Evolutionary conservation across 768 basidiomycete genomes (phyloP), one percentile per base, ranked within the genome.

Genomic region (Psilocybe azurescens): DNA sequence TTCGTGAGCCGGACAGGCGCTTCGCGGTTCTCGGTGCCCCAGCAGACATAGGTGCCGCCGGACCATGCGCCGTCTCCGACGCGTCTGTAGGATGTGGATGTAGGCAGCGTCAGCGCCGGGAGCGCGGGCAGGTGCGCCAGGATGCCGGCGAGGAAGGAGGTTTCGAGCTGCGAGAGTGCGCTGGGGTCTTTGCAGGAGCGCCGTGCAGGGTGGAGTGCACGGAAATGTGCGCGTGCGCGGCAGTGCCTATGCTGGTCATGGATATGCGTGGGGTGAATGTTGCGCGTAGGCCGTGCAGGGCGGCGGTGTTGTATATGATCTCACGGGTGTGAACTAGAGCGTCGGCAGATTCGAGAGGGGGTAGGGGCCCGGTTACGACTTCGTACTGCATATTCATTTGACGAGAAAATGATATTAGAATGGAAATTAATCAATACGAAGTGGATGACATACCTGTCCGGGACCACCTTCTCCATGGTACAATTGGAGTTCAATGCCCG

Each of bases 11-110:
- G 87, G 1, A 92, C 71, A 0, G 88, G 85, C 1, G 80, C 77
- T 69, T 92, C 90, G 47, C 87, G 83, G 71, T 90, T 89, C 47
- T 91, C 87, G 7, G 82, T 80, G 0, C 90, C 91, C 87, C 87
- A 92, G 61, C 74, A 78, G 36, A 85, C 81, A 68, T 84, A 89
- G 0, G 89, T 91, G 6, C 91, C 91, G 29, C 91, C 89, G 0
- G 86, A 81, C 88, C 88, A 90, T 18, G 83, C 77, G 1, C 88
- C 88, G 65, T 93, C 91, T 6, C 53, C 57, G 69, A 92, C 78
- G 13, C 91, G 83, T 11, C 77, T 74, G 72, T 90, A 93, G 0
- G 91, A 93, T 0, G 86, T 82, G 0, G 78, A 70, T 1, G 82
- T 82, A 4, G 91, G 89, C 1, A 89, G 74, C 0, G 85, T 89